Base-by-base conservation (phyloP, 768 basidiomycete genomes). In the Pleurotus tuber-regium region DNA sequence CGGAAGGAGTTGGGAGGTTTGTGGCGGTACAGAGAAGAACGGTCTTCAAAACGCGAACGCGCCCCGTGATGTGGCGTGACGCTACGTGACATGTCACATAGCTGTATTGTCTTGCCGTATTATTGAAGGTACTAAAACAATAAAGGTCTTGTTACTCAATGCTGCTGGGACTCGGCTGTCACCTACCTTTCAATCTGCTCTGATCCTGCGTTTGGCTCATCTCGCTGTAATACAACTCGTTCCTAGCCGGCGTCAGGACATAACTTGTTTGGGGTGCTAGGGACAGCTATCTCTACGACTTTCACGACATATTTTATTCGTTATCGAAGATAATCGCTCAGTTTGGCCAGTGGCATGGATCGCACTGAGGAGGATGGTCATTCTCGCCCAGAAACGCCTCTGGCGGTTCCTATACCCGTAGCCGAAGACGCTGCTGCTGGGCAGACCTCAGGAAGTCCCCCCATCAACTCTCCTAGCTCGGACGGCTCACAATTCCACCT, bases 401-500 rank as follows among this genome's bases (percentile, higher is more conserved):
- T 57, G 26, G 59, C 62, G 33, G 57, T 57, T 25, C 49, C 49
- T 35, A 56, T 59, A 39, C 46, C 60, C n/a, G 49, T 53, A 10
- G 30, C 42, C 16, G 38, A 53, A 47, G 16, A 48, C 36, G 43
- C 44, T 36, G 54, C 38, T 26, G 11, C 53, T 25, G 40, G 33
- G 29, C 44, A 55, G 25, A 23, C 56, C 11, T 25, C 47, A 18
- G 46, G 55, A 44, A 46, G 14, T 29, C 53, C 49, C 16, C 49
- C 57, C n/a, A 46, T 31, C 14, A 29, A 14, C 36, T 33, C 44
- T 8, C 29, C 28, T 14, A 28, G 18, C 35, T 19, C 46, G 30
- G 41, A 21, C 53, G 46, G 18, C 48, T 43, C 31, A 49, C 72
- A 69, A 38, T 67, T 72, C 41, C 58, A 77, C n/a, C 72, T 75